phyloP scores from a whole-genome alignment of 371 early-diverging fungal species.

The Gilbertella persicaria region DNA sequence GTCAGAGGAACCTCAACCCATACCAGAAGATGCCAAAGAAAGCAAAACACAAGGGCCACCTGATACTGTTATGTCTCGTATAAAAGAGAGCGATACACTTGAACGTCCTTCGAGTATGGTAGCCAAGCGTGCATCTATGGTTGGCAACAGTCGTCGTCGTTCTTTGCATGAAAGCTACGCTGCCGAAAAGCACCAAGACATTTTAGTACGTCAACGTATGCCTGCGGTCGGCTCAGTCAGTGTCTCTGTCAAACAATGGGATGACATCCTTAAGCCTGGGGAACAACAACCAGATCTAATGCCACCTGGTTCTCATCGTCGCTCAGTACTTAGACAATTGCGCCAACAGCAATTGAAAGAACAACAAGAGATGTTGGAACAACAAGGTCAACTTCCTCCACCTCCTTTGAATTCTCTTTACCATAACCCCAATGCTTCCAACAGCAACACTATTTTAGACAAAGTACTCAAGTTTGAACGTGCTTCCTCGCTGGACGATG shows the following conservation, averaged over 20 bases:
- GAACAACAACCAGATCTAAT: conserved; percentile 1
- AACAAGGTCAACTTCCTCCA: background rate
- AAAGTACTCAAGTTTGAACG: conserved; percentile 52
- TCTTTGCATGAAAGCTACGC: conserved; percentile 45
- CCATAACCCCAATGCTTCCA: conserved; percentile 1
- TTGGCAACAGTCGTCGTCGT: conserved; percentile 26
- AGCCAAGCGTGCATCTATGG: conserved; percentile 25
- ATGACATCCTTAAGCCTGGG: conserved; percentile 30
- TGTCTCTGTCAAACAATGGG: conserved; percentile 44
- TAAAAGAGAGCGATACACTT: conserved; percentile 12
- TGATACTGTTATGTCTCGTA: conserved; percentile 9
- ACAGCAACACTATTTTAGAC: conserved; percentile 38
- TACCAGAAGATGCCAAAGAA: background rate
- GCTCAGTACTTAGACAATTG: conserved; percentile 23
- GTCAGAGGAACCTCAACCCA: conserved; percentile 6
- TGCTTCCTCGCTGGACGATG: conserved; percentile 44
- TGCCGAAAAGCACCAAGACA: conserved; percentile 15
- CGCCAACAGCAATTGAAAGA: conserved; percentile 23
- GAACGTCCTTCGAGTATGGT: conserved; percentile 32
- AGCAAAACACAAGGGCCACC: background rate
- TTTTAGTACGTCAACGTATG: conserved; percentile 17
- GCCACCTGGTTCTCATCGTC: conserved; percentile 25
- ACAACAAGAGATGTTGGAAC: background rate
- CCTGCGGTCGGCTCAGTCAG: conserved; percentile 41
- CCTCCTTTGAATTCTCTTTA: background rate